Conservation (phyloP, 306 rosid genomes). For the Cicer arietinum region DNA sequence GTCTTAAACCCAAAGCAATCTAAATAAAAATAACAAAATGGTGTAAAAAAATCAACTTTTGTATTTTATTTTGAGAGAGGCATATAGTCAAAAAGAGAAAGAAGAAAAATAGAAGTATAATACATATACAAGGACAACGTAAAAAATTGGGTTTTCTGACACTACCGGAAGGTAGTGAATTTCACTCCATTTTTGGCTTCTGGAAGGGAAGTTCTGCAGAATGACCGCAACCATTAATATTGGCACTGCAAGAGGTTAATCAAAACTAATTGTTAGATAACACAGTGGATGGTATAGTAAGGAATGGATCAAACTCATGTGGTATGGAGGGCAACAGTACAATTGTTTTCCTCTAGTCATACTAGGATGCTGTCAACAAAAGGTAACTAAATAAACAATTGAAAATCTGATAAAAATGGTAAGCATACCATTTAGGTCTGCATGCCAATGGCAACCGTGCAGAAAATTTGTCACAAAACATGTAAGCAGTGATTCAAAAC, state of each 20-base stretch:
- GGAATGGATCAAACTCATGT: background rate
- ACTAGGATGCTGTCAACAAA: background rate
- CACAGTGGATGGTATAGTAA: background rate
- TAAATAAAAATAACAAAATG: no score
- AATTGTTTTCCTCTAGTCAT: background rate
- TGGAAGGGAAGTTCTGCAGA: no score
- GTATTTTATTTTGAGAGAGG: no score
- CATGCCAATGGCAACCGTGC: constrained; percentile 6
- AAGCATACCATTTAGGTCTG: constrained; percentile 57
- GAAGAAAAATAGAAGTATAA: no score
- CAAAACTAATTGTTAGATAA: background rate
- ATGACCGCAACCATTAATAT: no score
- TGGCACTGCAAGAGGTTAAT: background rate
- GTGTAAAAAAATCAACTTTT: no score
- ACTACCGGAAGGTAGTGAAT: no score
- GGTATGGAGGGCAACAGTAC: background rate
- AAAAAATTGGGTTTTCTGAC: no score
- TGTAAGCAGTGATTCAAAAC: background rate
- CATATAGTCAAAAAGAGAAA: no score
- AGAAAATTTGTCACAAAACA: constrained; percentile 35
- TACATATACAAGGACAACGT: no score
- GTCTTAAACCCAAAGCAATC: no score
- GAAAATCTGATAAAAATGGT: background rate
- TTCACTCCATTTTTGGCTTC: no score
- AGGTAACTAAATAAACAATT: background rate